Conservation (phyloP, 176 grass and related monocot species). For the Raddia guianensis region DNA sequence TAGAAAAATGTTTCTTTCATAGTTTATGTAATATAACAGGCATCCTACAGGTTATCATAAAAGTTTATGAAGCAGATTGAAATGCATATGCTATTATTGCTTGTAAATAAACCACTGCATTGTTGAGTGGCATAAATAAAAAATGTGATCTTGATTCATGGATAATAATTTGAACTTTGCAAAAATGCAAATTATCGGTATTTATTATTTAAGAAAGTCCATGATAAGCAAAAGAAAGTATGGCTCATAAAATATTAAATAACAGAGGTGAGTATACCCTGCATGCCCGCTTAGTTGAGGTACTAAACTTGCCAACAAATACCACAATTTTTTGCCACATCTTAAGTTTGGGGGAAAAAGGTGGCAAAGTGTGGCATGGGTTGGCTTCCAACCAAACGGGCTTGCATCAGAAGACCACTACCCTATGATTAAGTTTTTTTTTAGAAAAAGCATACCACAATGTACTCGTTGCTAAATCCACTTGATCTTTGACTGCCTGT, state of each 20-base stretch:
- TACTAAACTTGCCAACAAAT: no score
- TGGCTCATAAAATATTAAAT: background rate
- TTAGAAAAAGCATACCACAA: slow-evolving; percentile 68
- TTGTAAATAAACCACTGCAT: background rate
- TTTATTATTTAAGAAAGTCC: background rate
- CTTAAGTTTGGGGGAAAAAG: background rate
- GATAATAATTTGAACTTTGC: background rate
- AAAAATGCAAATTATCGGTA: background rate
- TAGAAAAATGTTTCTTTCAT: background rate
- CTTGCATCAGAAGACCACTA: background rate
- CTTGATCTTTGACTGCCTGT: slow-evolving; percentile 58
- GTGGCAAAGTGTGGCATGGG: background rate
- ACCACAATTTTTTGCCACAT: no score
- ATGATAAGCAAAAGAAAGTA: background rate
- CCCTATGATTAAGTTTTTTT: slow-evolving; percentile 7
- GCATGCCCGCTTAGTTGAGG: no score
- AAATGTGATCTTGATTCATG: background rate
- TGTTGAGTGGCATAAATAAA: background rate
- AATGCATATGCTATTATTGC: background rate
- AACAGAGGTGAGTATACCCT: background rate
- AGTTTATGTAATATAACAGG: background rate
- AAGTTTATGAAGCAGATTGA: background rate
- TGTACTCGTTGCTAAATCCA: slow-evolving; percentile 95
- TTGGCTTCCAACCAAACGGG: no score
- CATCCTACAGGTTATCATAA: background rate